Conservation (phyloP, 768 basidiomycete species). For the Fistulinella prunicolor region DNA sequence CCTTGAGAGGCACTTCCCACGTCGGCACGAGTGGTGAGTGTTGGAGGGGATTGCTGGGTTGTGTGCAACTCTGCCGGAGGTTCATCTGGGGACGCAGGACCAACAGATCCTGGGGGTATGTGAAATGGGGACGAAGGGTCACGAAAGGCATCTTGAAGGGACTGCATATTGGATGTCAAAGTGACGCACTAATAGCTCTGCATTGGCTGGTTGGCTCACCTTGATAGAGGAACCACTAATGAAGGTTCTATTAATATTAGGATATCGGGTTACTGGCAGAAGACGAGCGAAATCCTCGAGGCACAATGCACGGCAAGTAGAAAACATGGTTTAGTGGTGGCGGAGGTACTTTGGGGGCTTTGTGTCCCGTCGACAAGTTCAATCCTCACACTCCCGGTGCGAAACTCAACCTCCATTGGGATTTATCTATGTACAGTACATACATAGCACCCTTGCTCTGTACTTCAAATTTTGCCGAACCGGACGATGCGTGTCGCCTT, state of each 20-base stretch:
- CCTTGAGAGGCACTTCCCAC: neutral
- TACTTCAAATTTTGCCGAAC: too few relatives aligned
- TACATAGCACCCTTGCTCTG: too few relatives aligned
- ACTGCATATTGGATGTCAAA: too few relatives aligned
- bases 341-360: neutral
- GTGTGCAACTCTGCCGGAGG: slow-evolving; percentile 10
- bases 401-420: too few relatives aligned
- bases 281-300: slow-evolving; percentile 1
- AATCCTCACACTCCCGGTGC: too few relatives aligned
- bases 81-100: slow-evolving; percentile 59
- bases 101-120: slow-evolving; percentile 54
- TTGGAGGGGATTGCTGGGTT: slow-evolving; percentile 7
- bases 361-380: too few relatives aligned
- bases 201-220: slow-evolving; percentile 7
- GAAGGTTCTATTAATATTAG: slow-evolving; percentile 2
- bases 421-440: too few relatives aligned
- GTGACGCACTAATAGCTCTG: too few relatives aligned
- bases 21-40: neutral
- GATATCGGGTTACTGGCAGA: neutral
- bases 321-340: too few relatives aligned
- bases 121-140: slow-evolving; percentile 67
- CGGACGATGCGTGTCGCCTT: too few relatives aligned
- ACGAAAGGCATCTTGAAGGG: slow-evolving; percentile 58
- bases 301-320: neutral
- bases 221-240: slow-evolving; percentile 29